Evolutionary conservation across 192 early-diverging fungal genomes (phyloP).

Genomic region (Chytriomyces confervae): DNA sequence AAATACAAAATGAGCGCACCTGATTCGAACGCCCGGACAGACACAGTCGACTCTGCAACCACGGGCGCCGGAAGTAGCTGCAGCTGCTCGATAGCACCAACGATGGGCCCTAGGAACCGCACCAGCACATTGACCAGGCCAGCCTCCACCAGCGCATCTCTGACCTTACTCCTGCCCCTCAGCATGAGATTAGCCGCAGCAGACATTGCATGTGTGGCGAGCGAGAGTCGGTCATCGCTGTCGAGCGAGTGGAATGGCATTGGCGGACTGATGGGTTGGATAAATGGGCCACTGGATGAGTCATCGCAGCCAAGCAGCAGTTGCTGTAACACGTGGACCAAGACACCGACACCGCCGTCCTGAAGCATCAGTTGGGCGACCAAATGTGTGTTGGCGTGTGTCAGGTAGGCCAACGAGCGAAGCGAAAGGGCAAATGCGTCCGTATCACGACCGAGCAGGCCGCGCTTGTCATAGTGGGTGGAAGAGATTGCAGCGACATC

Average conservation of each 20-base stretch:
- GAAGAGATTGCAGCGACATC: slow-evolving; percentile 38
- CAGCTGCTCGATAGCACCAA: slow-evolving; percentile 25
- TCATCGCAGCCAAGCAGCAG: neutral
- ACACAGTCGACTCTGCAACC: neutral
- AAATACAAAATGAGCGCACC: too few relatives aligned
- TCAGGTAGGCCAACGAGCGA: slow-evolving; percentile 86
- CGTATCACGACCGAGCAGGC: slow-evolving; percentile 89
- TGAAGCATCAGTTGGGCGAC: slow-evolving; percentile 80
- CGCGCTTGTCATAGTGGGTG: slow-evolving; percentile 85
- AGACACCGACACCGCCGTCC: slow-evolving; percentile 88
- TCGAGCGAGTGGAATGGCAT: neutral
- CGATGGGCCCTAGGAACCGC: slow-evolving; percentile 68
- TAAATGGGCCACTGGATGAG: neutral
- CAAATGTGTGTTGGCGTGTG: slow-evolving; percentile 72
- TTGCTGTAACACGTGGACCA: slow-evolving; percentile 73
- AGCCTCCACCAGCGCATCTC: slow-evolving; percentile 83
- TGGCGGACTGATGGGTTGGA: neutral
- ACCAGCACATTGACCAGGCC: slow-evolving; percentile 85
- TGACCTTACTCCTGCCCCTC: slow-evolving; percentile 77
- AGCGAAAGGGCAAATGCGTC: slow-evolving; percentile 88
- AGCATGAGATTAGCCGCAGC: slow-evolving; percentile 88
- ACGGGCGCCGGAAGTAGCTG: neutral
- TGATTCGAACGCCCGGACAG: too few relatives aligned
- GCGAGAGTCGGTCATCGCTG: neutral
- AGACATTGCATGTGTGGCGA: slow-evolving; percentile 33